Percentiles rank a stretch among this genome's conserved stretches.
Conservation (phyloP, 805 yeast genomes). For the Wickerhamiella cacticola region DNA sequence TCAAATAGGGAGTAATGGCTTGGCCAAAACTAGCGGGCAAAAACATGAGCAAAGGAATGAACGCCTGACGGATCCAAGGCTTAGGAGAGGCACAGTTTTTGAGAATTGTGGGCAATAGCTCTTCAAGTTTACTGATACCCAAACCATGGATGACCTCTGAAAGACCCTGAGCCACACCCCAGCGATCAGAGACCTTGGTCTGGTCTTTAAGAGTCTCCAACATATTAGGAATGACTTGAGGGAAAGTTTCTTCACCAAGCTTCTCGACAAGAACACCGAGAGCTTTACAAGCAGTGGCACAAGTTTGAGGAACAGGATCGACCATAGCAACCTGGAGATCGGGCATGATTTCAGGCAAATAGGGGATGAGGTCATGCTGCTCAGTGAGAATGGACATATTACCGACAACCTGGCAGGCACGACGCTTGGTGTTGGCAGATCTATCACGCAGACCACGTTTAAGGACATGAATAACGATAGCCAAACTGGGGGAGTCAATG, state of each 20-base stretch:
- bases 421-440: constrained; percentile 82
- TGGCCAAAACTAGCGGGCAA: constrained; percentile 87
- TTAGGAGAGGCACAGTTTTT: constrained; percentile 56
- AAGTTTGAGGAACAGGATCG: constrained; percentile 93
- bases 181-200: constrained; percentile 70
- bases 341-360: constrained; percentile 59
- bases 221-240: constrained; percentile 73
- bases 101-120: constrained; percentile 68
- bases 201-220: constrained; percentile 67
- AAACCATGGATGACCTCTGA: constrained; percentile 89
- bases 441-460: constrained; percentile 93
- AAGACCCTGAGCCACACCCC: constrained; percentile 95
- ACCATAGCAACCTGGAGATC: constrained; percentile 93
- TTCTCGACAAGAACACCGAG: constrained; percentile 92
- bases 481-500: constrained; percentile 95
- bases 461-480: constrained; percentile 85
- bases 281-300: constrained; percentile 96
- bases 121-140: constrained; percentile 80
- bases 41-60: constrained; percentile 75
- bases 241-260: constrained; percentile 92
- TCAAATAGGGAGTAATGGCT: constrained; percentile 75
- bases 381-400: constrained; percentile 96
- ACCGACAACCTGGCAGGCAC: constrained; percentile 96
- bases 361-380: constrained; percentile 71
- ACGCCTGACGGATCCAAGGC: constrained; percentile 75